Conservation (phyloP, 345 rosid genomes). For the Cardamine chenopodiifolia region DNA sequence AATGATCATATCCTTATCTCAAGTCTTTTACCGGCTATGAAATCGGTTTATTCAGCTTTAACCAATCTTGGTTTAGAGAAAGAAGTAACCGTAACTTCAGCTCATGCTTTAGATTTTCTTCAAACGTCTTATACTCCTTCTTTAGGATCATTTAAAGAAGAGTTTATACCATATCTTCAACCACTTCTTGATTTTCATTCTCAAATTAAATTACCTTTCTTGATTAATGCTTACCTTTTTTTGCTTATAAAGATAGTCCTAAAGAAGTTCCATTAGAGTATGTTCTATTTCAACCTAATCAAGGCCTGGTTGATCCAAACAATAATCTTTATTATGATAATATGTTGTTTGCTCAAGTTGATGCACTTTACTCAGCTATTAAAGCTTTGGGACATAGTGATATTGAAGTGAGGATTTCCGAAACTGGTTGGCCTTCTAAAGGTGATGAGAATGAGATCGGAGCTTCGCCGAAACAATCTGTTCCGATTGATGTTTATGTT, state of each 20-base stretch:
- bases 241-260: conserved; percentile 72
- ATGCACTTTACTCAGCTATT: conserved; percentile 84
- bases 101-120: conserved; percentile 67
- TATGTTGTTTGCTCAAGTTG: conserved; percentile 93
- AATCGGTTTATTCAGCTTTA: conserved; percentile 52
- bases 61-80: conserved; percentile 62
- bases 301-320: conserved; percentile 59
- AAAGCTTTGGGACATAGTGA: conserved; percentile 69
- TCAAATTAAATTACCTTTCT: conserved; percentile 65
- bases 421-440: conserved; percentile 98
- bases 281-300: conserved; percentile 80
- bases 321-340: conserved; percentile 80
- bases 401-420: conserved; percentile 70
- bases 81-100: conserved; percentile 69
- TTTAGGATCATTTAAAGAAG: conserved; percentile 61
- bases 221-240: conserved; percentile 91
- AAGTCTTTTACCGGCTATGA: conserved; percentile 81
- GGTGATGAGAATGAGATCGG: conserved; percentile 80
- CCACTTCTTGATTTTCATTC: conserved; percentile 68
- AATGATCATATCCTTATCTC: conserved; percentile 44
- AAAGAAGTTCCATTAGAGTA: conserved; percentile 60
- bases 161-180: conserved; percentile 54
- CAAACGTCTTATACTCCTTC: conserved; percentile 77
- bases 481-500: conserved; percentile 66
- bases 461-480: conserved; percentile 68